Evolutionary conservation across 257 asterid genomes (phyloP), one percentile per base, ranked within the genome.

Genomic region (Rubia yunnanensis): DNA sequence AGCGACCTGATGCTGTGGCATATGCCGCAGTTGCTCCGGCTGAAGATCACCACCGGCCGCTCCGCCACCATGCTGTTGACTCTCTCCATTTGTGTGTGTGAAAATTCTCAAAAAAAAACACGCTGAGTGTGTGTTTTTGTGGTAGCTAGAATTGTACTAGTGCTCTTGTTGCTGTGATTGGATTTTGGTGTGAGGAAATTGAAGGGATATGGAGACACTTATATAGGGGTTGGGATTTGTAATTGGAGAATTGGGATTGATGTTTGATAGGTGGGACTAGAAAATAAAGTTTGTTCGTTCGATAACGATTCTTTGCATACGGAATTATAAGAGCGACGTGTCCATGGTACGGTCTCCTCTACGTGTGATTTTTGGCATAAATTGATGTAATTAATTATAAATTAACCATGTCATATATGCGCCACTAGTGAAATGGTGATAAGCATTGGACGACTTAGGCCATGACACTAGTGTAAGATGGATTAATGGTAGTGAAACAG

Each of bases 1-100:
- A 90, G 89, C 30, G 95, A 70, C 72, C 78, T 82, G 39, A 87
- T 80, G 10, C 84, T 81, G 84, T 85, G 82, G 71, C 94, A 79
- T 63, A 90, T 90, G 80, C 92, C 79, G 15, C 95, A 87, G 28
- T 71, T 69, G 48, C 76, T 85, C 85, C 80, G 78, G 88, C 95
- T 87, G 66, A 89, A 90, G 72, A 90, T 76, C 74, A 90, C 97
- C 56, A 90, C 72, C 0, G 97, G 95, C 73, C 82, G 79, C 30
- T 90, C 87, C 0, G 84, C 71, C 65, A 85, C 95, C 81, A 90
- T 81, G 74, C 76, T 78, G 76, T 63, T 79, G 38, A 90, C 74
- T 56, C 62, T 80, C 59, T 89, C 96, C 96, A 89, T 89, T 74
- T 50, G 2, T 48, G 9, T 38, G 14, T 50, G 1, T 46, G 20